Conservation (phyloP, 176 grass and related monocot genomes). For the Pharus latifolius region DNA sequence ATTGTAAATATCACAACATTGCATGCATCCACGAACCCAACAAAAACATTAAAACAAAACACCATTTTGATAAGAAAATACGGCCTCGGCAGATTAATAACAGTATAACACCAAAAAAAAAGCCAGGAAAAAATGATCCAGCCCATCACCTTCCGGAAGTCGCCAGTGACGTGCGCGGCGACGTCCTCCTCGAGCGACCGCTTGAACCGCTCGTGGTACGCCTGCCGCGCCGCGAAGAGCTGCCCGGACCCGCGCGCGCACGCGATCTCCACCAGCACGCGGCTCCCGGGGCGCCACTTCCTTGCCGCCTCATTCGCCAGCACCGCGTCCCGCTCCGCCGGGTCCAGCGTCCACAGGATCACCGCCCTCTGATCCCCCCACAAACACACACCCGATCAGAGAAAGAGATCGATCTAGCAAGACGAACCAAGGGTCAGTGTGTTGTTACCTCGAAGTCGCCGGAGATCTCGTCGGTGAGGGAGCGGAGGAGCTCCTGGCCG, state of each 20-base stretch:
- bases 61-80: no score
- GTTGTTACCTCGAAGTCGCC: slow-evolving; percentile 90
- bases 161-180: slow-evolving; percentile 51
- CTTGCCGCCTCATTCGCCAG: slow-evolving; percentile 61
- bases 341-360: slow-evolving; percentile 84
- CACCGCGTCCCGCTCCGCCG: slow-evolving; percentile 74
- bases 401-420: neutral
- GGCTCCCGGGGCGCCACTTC: slow-evolving; percentile 66
- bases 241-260: slow-evolving; percentile 45
- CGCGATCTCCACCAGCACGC: slow-evolving; percentile 83
- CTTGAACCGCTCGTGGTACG: slow-evolving; percentile 77
- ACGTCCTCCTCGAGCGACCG: slow-evolving; percentile 92
- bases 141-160: slow-evolving; percentile 70
- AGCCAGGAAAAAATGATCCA: neutral
- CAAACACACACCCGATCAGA: neutral
- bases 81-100: no score
- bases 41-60: no score
- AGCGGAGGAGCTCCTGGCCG: slow-evolving; percentile 77
- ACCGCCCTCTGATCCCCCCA: slow-evolving; percentile 45
- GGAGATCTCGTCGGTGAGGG: slow-evolving; percentile 75
- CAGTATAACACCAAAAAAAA: no score
- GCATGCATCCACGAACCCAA: no score
- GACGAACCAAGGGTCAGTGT: neutral
- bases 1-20: no score
- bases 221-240: slow-evolving; percentile 51